A percentile compares a stretch with the other conserved stretches of the same genome.
phyloP scores from a whole-genome alignment of 768 basidiomycete species.

The Auricularia auricula-judae region DNA sequence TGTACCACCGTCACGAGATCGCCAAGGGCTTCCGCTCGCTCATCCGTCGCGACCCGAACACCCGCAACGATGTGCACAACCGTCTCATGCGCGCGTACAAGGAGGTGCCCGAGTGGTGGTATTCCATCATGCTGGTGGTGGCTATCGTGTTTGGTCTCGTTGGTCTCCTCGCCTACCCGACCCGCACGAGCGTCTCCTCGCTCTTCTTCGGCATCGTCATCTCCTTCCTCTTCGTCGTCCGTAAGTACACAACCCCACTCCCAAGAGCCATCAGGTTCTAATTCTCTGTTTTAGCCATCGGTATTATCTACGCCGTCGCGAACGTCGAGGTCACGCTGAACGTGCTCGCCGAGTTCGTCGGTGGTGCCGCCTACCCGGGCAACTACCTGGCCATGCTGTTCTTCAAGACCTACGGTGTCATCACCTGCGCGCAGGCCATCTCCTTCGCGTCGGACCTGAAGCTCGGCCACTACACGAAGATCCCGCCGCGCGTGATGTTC shows the following conservation, averaged over 20 bases:
- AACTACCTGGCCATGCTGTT: constrained; percentile 18
- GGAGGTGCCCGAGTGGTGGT: constrained; percentile 16
- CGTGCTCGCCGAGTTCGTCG: constrained; percentile 23
- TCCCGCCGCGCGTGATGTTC: constrained; percentile 19
- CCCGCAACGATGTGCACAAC: constrained; percentile 16
- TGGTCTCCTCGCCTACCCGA: constrained; percentile 15
- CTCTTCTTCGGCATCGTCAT: constrained; percentile 10
- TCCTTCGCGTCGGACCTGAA: constrained; percentile 7
- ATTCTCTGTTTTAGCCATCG: constrained; percentile 5
- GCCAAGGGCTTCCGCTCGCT: constrained; percentile 4
- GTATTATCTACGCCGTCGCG: constrained; percentile 17
- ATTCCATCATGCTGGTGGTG: constrained; percentile 11
- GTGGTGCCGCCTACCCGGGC: constrained; percentile 17
- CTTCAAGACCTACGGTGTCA: constrained; percentile 17
- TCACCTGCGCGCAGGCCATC: constrained; percentile 10
- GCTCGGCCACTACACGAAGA: constrained; percentile 19
- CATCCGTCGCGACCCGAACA: constrained; percentile 25
- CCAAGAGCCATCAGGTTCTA: constrained; percentile 6
- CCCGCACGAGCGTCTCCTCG: constrained; percentile 14
- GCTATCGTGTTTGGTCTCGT: constrained; percentile 13
- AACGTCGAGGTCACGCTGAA: constrained; percentile 18
- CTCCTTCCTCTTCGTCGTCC: constrained; percentile 11
- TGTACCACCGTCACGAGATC: constrained; percentile 19
- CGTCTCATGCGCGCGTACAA: constrained; percentile 12
- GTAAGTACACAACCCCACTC: constrained; percentile 19